These are phyloP conservation scores for Uromyces viciae-fabae DNA, from an alignment of 1,284 basidiomycete genomes.

Conservation along the genomic window DNA sequence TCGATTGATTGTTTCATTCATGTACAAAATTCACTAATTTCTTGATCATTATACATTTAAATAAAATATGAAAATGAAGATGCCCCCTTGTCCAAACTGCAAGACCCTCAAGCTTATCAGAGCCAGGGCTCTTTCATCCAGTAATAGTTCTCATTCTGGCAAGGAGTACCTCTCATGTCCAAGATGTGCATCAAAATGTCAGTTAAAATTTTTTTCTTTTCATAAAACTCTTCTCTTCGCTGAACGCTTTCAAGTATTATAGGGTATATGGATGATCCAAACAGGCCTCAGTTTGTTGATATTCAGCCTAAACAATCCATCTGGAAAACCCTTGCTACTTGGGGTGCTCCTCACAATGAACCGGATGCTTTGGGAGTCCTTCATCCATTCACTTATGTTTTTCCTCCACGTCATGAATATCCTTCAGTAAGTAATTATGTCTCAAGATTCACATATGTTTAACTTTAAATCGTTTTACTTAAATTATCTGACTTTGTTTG, in stretches of 20 bases:
- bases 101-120: slow-evolving; percentile 14
- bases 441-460: background rate
- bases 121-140: slow-evolving; percentile 8
- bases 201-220: background rate
- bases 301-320: slow-evolving; percentile 24
- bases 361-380: slow-evolving; percentile 11
- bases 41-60: too few species aligned
- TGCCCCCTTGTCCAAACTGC: slow-evolving; percentile 34
- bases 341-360: slow-evolving; percentile 23
- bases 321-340: slow-evolving; percentile 31
- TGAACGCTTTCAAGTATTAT: background rate
- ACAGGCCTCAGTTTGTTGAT: background rate
- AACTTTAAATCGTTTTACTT: background rate
- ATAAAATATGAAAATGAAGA: too few species aligned
- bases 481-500: background rate
- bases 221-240: background rate
- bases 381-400: slow-evolving; percentile 34
- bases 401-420: slow-evolving; percentile 41
- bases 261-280: slow-evolving; percentile 40
- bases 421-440: slow-evolving; percentile 12
- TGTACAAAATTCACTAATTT: too few species aligned
- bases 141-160: slow-evolving; percentile 20
- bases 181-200: slow-evolving; percentile 15
- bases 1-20: too few species aligned
- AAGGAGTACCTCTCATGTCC: slow-evolving; percentile 32